These are phyloP conservation scores for Moricandia arvensis DNA, from an alignment of 345 rosid genomes.

Conservation along the genomic window DNA sequence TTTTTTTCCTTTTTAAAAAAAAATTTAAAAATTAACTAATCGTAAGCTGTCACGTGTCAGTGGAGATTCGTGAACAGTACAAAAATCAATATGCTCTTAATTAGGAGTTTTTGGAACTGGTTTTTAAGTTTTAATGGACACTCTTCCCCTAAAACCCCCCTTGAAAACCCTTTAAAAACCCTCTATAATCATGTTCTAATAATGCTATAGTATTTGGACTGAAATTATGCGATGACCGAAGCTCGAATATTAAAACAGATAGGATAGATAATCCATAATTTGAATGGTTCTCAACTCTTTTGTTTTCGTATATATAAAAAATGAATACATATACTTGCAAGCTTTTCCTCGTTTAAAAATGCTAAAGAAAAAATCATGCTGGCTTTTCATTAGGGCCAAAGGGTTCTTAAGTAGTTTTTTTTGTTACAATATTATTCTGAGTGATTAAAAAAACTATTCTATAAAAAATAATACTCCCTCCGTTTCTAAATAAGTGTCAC, in stretches of 20 bases:
- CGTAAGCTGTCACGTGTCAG: too few relatives aligned
- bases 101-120: too few relatives aligned
- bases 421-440: background rate
- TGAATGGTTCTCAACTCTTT: slow-evolving; percentile 20
- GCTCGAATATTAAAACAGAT: slow-evolving; percentile 10
- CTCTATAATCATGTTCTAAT: too few relatives aligned
- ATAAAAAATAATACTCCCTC: too few relatives aligned
- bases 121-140: too few relatives aligned
- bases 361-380: slow-evolving; percentile 10
- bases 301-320: background rate
- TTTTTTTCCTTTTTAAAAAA: too few relatives aligned
- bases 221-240: background rate
- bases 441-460: background rate
- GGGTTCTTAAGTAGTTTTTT: background rate
- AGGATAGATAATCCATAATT: background rate
- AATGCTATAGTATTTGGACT: background rate
- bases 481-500: too few relatives aligned
- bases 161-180: too few relatives aligned
- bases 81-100: too few relatives aligned
- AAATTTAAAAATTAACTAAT: too few relatives aligned
- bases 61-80: too few relatives aligned
- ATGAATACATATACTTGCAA: slow-evolving; percentile 4
- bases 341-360: slow-evolving; percentile 7
- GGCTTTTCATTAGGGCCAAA: slow-evolving; percentile 25
- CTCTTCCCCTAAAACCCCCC: too few relatives aligned